Base-by-base conservation (phyloP, 352 stramenopile species). In the Globisporangium canariense region DNA sequence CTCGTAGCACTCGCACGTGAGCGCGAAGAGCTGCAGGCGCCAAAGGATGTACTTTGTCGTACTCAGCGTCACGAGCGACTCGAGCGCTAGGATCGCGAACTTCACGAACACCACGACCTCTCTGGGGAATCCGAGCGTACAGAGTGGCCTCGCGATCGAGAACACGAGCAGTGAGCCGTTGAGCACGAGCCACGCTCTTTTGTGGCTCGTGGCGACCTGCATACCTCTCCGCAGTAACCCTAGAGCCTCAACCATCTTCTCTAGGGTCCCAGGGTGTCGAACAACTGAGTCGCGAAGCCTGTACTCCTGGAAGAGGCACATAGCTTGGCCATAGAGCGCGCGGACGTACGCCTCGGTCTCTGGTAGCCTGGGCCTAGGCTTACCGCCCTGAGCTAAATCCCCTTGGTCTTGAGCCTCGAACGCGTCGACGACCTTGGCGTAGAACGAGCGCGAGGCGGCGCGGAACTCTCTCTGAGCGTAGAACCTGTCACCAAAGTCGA, bases 31-130 rank as follows among this genome's bases (percentile, higher is more conserved):
- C 41, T 90, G 81, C 16, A 86, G 30, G 16, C 82, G 79, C 83
- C 84, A 94, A 10, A 78, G 32, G 22, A 91, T 71, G 64, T 83
- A 91, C 63, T 83, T 85, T 1, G 75, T 81, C 13, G 82, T 93
- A 16, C 76, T 79, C 38, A 93, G 64, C 32, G 75, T 60, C 32
- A 93, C 73, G 2, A 69, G 45, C 0, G 79, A 86, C 18, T 91
- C 81, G 36, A 88, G 69, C 18, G 71, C 74, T 9, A 94, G 49
- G 11, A 89, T 53, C 58, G 61, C 74, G 71, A 76, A 93, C 58
- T 92, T 94, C 2, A 93, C 53, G 47, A 77, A 93, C 6, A 51
- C 30, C 8, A 94, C 62, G 0, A 89, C 74, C 66, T 91, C 74
- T 18, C 55, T 63, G 4, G 75, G 69, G 59, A 90, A 90, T 0